Base-by-base conservation (phyloP, 495 filamentous ascomycete species). In the Tuber indicum region DNA sequence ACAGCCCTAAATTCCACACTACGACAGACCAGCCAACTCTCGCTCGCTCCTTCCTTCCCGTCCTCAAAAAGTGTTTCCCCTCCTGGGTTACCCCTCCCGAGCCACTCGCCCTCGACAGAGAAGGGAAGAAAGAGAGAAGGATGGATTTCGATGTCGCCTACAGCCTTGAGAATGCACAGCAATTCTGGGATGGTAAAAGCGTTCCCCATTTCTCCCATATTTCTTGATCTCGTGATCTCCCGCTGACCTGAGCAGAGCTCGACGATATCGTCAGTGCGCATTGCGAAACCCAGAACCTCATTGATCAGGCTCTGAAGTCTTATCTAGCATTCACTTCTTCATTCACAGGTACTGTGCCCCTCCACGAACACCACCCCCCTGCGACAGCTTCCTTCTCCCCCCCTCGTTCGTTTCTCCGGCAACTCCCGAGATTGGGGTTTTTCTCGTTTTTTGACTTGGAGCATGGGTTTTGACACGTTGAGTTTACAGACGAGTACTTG, bases 101-200 rank as follows among this genome's bases (percentile, higher is more conserved):
- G 26, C 58, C 58, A 32, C 58, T 66, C 58, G 58, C 26, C 12
- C 58, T 17, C 58, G 5, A 17, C 12, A 66, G 58, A 66, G 16
- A 39, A 72, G 8, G 23, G 70, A 49, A 14, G 26, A 42, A 72
- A 42, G 71, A 46, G 41, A 52, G 7, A 73, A 42, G 47, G 26
- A 81, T 81, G 79, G 91, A 92, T 77, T 87, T 88, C 79, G 91
- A 93, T 84, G 89, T 88, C 79, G 89, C 87, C 81, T 90, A 89
- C 84, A 86, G 86, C 81, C 87, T 92, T 83, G 93, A 97, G 85
- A 91, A 89, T 85, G 94, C 95, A 86, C 89, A 94, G 84, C 92
- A 97, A 85, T 96, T 98, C 86, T 98, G 96, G 96, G 87, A 90
- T 85, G 92, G 95, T 97, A 82, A 83, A 90, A 86, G 58, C 10